Base-by-base conservation (phyloP, 208 protist genomes). In the Acanthamoeba lenticulata region DNA sequence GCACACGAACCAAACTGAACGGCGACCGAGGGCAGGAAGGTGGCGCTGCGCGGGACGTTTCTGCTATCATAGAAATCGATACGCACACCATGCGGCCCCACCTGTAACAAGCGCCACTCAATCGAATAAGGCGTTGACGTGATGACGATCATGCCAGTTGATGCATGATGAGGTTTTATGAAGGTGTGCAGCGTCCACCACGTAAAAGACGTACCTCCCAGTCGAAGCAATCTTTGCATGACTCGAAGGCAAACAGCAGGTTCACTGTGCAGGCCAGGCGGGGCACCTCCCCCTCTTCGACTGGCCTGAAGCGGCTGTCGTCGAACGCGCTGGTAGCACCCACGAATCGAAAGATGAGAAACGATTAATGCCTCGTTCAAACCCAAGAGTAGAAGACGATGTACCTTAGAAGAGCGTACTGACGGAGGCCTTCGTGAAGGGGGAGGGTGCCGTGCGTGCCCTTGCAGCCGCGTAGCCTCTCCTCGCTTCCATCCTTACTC, bases 221-320 rank as follows among this genome's bases (percentile, higher is more conserved):
- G 77, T 86, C 77, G 40, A 57, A 86, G 42, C 77, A 86, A 29
- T 86, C 42, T 11, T 86, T 49, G 42, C 42, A 45, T 38, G 45
- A 52, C 45, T 86, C 77, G 52, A 86, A 86, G 77, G 77, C 77
- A n/a, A 86, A 86, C 77, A 86, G 45, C 13, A 86, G 77, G 24
- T 86, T 86, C 24, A 86, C 77, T 11, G 77, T 57, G 45, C 77
- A 86, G 7, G 77, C 77, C 77, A 86, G 42, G n/a, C 77, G 38
- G 13, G 77, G 77, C 21, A 86, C 77, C 77, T 86, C 77, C 21
- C 52, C 77, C 21, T 45, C 42, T 19, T 11, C 19, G 24, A 86
- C 45, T 15, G 77, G 77, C 19, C 24, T 57, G 42, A 86, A 86
- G 36, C 77, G 77, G 45, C 42, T 57, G 42, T 86, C 77, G 27